A percentile compares a stretch with the other conserved stretches of the same genome.
phyloP scores from a whole-genome alignment of 495 filamentous ascomycete species.

The Oidiodendron maius region DNA sequence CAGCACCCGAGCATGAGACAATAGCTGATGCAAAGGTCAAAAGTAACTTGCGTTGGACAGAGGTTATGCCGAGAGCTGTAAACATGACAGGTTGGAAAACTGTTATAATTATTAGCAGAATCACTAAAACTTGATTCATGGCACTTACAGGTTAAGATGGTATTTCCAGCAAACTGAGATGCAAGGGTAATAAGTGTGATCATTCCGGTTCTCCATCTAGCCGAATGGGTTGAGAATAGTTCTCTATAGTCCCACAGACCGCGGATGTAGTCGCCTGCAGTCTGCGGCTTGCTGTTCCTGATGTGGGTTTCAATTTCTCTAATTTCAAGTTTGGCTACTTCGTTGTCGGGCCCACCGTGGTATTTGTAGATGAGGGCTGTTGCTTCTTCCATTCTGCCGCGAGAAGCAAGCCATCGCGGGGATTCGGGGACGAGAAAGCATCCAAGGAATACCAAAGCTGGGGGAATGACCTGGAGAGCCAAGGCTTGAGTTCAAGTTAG shows the following conservation, averaged over 20 bases:
- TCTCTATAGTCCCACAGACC: slow-evolving; percentile 8
- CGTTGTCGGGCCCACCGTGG: slow-evolving; percentile 11
- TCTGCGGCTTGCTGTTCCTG: slow-evolving; percentile 3
- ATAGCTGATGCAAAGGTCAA: slow-evolving; percentile 6
- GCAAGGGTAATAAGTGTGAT: slow-evolving; percentile 3
- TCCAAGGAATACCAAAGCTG: slow-evolving; percentile 55
- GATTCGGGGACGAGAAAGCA: slow-evolving; percentile 71
- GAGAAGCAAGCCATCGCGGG: slow-evolving; percentile 68
- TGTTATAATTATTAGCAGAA: background rate
- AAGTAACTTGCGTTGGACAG: background rate
- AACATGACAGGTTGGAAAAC: slow-evolving; percentile 5
- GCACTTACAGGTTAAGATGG: slow-evolving; percentile 7
- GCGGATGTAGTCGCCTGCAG: slow-evolving; percentile 4
- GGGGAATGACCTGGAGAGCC: slow-evolving; percentile 71
- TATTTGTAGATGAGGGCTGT: slow-evolving; percentile 47
- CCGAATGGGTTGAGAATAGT: slow-evolving; percentile 2
- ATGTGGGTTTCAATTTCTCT: slow-evolving; percentile 2
- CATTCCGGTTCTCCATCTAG: slow-evolving; percentile 2
- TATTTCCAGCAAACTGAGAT: background rate
- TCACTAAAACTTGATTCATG: background rate
- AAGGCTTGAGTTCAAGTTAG: no score
- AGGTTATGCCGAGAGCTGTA: background rate
- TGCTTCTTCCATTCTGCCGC: slow-evolving; percentile 59
- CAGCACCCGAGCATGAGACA: slow-evolving; percentile 4
- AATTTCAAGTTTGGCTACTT: slow-evolving; percentile 9